Evolutionary conservation across 768 basidiomycete species (phyloP), one percentile per base, ranked within the genome.

Genomic region (Serendipita sp.): DNA sequence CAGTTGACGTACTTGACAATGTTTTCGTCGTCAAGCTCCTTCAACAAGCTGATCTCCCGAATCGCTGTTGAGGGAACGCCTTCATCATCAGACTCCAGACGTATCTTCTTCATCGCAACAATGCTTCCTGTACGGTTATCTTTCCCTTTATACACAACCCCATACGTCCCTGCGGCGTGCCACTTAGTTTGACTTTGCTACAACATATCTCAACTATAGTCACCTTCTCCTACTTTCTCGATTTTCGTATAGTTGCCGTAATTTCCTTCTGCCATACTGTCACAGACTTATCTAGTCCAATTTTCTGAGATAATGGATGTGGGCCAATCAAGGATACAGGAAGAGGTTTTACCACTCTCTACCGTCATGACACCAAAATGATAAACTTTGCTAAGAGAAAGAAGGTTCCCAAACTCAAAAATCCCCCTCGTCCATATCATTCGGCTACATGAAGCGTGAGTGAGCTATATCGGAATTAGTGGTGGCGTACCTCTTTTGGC

Each of bases 61-160:
- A 99, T 99, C 64, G 95, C 94, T 3, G 96, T 99, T 67, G 88
- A 91, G 6, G 96, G 96, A 23, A 99, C 96, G 53, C 96, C 96
- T 74, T 99, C 96, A 71, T 99, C 96, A 74, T 98, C 96, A 16
- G 93, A 92, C 73, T 98, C 96, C 31, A 99, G 83, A 44, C 96
- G 79, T 72, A 99, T 98, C 81, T 99, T 99, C 84, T 99, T 99
- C 68, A 98, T 79, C 27, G 96, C 96, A 62, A 99, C 96, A 68
- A 97, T 84, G 69, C 83, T 75, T 72, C 87, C 87, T 6, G 81
- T 87, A 52, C 75, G 80, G 67, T 83, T 75, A 72, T 98, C 94
- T 68, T 84, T 82, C 44, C 95, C 95, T 75, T 97, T 96, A 81
- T 98, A 98, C 23, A 98, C 95, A 62, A 98, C 95, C 64, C 95